Percentiles rank a stretch among this genome's conserved stretches.
These are phyloP conservation scores for Kurtzmaniella quercitrusa DNA, from an alignment of 1,139 yeast species.

Conservation along the genomic window DNA sequence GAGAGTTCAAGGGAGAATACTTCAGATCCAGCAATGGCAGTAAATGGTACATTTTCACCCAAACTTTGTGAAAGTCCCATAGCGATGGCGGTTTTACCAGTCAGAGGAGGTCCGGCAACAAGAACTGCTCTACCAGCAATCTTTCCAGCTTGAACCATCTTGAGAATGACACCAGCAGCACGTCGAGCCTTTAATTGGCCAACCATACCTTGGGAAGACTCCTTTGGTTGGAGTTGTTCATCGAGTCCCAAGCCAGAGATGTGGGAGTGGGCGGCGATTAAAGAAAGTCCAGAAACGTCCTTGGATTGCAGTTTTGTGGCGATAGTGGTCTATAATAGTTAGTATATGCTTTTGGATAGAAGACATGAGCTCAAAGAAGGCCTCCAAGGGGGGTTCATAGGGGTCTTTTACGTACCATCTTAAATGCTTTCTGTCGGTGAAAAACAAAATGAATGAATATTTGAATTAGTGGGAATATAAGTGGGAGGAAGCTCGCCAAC, in stretches of 20 bases:
- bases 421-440: slow-evolving; percentile 1
- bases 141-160: slow-evolving; percentile 89
- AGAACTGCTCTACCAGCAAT: slow-evolving; percentile 97
- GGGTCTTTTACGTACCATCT: neutral
- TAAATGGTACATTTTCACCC: slow-evolving; percentile 92
- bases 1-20: slow-evolving; percentile 86
- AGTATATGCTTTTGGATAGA: neutral
- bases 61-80: slow-evolving; percentile 91
- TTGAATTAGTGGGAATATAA: neutral
- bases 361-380: neutral
- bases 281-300: slow-evolving; percentile 55
- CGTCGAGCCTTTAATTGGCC: slow-evolving; percentile 93
- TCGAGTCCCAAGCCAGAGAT: slow-evolving; percentile 93
- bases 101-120: slow-evolving; percentile 97
- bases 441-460: neutral
- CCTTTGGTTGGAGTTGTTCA: slow-evolving; percentile 80
- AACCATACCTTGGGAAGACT: slow-evolving; percentile 88
- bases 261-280: slow-evolving; percentile 96
- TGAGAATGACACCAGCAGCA: slow-evolving; percentile 91
- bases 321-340: slow-evolving; percentile 12
- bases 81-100: slow-evolving; percentile 98
- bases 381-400: neutral
- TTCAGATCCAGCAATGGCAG: slow-evolving; percentile 92
- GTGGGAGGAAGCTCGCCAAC: neutral
- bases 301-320: slow-evolving; percentile 36